Evolutionary conservation across 2,329 filamentous ascomycete genomes (phyloP), one percentile per base, ranked within the genome.

Genomic region (Trichoderma sp.): DNA sequence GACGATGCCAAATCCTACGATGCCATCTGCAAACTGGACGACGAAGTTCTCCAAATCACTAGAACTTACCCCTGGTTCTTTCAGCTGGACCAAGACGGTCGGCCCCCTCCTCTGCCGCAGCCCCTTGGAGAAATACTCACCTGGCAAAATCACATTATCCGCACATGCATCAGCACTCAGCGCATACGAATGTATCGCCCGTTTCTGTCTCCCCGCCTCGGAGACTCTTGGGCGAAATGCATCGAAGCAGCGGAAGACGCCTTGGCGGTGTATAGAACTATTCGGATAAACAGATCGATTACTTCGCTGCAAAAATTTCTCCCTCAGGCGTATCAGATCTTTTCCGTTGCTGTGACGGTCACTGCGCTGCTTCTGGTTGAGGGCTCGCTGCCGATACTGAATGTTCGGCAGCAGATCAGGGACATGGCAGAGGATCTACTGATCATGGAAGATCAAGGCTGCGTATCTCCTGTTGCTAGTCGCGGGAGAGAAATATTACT

Each of bases 141-240:
- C 2, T 75, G 74, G 73, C 70, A 72, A n/a, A 70, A 75, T 34
- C 73, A 75, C 34, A 72, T 75, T 12, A 70, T 75, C 4, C 73
- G 72, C 28, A 74, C 73, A 1, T 75, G 73, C 60, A 74, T 75
- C 34, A 71, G 73, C 63, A 74, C 73, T 1, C 74, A 75, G 66
- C 73, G 74, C 26, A 73, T 75, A n/a, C 74, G 73, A n/a, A 74
- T 75, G 73, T 73, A 74, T 24, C 71, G 74, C 2, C 73, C 71
- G 0, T 74, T 73, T 4, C 67, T 75, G 11, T 62, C 61, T 1
- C 21, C 39, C n/a, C 58, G 63, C 14, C 39, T 71, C 8, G 73
- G 64, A 8, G 57, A 70, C 9, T 66, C 72, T 14, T 74, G 73
- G 73, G 47, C 63, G 1, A 73, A 71, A 57, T 72, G 71, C 61